Conservation (phyloP, 306 rosid genomes). For the Alnus rubra region DNA sequence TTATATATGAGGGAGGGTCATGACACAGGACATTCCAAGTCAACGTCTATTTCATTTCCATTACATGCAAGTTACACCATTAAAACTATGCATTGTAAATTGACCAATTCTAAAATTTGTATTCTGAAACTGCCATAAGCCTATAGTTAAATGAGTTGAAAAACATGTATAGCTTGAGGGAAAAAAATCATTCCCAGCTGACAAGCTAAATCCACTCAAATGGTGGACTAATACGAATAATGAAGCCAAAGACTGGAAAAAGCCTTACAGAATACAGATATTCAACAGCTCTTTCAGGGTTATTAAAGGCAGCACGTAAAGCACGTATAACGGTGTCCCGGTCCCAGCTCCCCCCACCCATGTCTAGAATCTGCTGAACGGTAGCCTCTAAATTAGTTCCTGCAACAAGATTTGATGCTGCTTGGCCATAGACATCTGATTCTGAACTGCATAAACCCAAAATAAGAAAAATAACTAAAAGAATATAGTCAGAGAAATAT, state of each 20-base stretch:
- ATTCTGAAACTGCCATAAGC: background rate
- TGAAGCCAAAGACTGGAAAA: background rate
- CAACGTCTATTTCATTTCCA: too few species aligned
- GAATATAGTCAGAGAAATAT: constrained; percentile 6
- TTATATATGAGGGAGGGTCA: too few species aligned
- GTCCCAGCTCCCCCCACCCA: constrained; percentile 95
- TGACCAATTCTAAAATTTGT: background rate
- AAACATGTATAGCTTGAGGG: background rate
- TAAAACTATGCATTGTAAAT: background rate
- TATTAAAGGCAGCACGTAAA: constrained; percentile 81
- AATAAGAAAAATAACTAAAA: background rate
- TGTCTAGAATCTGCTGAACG: constrained; percentile 66
- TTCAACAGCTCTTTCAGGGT: constrained; percentile 89
- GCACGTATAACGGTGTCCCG: constrained; percentile 77
- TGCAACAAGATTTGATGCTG: constrained; percentile 66
- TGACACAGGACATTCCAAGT: too few species aligned
- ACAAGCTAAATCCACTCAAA: background rate
- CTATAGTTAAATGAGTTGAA: background rate
- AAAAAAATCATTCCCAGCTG: background rate
- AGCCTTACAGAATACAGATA: constrained; percentile 83
- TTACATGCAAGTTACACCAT: too few species aligned
- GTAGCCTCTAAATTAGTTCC: constrained; percentile 65
- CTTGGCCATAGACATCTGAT: constrained; percentile 53
- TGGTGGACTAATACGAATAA: background rate
- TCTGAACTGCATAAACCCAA: constrained; percentile 44